Conservation (phyloP, 2,329 filamentous ascomycete species). For the Karstenula rhodostoma region DNA sequence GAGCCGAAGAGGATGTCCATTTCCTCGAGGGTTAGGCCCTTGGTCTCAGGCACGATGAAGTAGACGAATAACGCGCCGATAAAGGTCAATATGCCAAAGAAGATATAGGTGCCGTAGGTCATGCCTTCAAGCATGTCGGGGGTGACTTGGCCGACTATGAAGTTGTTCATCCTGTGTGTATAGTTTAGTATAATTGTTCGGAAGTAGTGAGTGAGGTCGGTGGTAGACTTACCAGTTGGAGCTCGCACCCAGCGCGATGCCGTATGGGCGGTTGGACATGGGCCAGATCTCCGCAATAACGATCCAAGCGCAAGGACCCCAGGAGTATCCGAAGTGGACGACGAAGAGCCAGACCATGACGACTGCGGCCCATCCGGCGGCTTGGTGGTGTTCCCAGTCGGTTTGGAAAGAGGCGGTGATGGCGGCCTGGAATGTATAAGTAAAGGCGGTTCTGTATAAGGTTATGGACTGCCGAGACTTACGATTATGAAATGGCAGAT, state of each 20-base stretch:
- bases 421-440: slow-evolving; percentile 49
- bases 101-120: slow-evolving; percentile 74
- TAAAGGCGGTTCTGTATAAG: background rate
- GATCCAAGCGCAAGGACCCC: slow-evolving; percentile 79
- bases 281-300: slow-evolving; percentile 79
- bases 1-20: slow-evolving; percentile 73
- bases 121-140: slow-evolving; percentile 72
- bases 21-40: slow-evolving; percentile 60
- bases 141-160: slow-evolving; percentile 72
- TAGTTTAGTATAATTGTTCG: background rate
- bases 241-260: slow-evolving; percentile 70
- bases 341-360: slow-evolving; percentile 78
- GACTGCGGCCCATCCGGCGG: slow-evolving; percentile 74
- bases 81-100: slow-evolving; percentile 72
- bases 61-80: slow-evolving; percentile 64
- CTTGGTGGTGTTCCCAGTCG: slow-evolving; percentile 64
- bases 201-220: background rate
- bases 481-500: slow-evolving; percentile 75
- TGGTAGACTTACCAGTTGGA: slow-evolving; percentile 45
- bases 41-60: slow-evolving; percentile 63
- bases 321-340: slow-evolving; percentile 76
- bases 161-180: slow-evolving; percentile 55
- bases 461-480: slow-evolving; percentile 5
- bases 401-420: slow-evolving; percentile 72
- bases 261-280: slow-evolving; percentile 71